phyloP scores from a whole-genome alignment of 352 stramenopile genomes.

The Phytophthora rubi region DNA sequence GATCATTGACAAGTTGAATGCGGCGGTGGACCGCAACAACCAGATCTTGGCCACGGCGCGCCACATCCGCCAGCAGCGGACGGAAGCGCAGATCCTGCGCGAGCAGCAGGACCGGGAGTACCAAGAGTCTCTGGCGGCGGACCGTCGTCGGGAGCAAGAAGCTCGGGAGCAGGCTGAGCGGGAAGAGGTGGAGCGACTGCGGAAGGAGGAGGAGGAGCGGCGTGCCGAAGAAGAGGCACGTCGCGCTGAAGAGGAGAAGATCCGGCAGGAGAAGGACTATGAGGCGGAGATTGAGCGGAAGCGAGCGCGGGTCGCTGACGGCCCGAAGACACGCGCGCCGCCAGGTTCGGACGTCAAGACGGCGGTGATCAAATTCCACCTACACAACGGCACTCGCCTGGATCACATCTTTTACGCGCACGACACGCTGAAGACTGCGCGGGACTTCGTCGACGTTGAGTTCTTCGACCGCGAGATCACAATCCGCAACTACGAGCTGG shows the following conservation, averaged over 20 bases:
- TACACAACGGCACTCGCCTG: slow-evolving; percentile 79
- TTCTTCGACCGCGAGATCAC: slow-evolving; percentile 80
- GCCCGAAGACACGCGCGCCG: slow-evolving; percentile 56
- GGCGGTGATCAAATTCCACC: slow-evolving; percentile 78
- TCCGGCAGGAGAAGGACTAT: slow-evolving; percentile 40
- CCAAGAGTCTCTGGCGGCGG: slow-evolving; percentile 90
- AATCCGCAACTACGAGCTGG: slow-evolving; percentile 84
- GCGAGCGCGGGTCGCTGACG: slow-evolving; percentile 48
- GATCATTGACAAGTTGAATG: slow-evolving; percentile 69
- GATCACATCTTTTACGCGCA: slow-evolving; percentile 85
- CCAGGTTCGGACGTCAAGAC: slow-evolving; percentile 70
- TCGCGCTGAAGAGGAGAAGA: slow-evolving; percentile 34
- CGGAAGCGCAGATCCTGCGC: slow-evolving; percentile 88
- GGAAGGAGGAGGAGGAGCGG: slow-evolving; percentile 47
- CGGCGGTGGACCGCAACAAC: slow-evolving; percentile 73
- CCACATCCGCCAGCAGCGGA: slow-evolving; percentile 72
- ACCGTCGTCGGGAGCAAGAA: slow-evolving; percentile 83
- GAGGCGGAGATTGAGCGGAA: slow-evolving; percentile 66
- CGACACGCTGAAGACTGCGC: slow-evolving; percentile 79
- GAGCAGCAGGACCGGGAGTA: slow-evolving; percentile 95
- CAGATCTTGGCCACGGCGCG: slow-evolving; percentile 74
- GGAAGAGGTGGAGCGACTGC: slow-evolving; percentile 46
- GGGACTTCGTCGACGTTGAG: slow-evolving; percentile 83
- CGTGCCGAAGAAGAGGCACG: slow-evolving; percentile 35
- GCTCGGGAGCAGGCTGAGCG: slow-evolving; percentile 52